Base-by-base conservation (phyloP, 1,139 yeast species). In the Protomyces macrosporus region DNA sequence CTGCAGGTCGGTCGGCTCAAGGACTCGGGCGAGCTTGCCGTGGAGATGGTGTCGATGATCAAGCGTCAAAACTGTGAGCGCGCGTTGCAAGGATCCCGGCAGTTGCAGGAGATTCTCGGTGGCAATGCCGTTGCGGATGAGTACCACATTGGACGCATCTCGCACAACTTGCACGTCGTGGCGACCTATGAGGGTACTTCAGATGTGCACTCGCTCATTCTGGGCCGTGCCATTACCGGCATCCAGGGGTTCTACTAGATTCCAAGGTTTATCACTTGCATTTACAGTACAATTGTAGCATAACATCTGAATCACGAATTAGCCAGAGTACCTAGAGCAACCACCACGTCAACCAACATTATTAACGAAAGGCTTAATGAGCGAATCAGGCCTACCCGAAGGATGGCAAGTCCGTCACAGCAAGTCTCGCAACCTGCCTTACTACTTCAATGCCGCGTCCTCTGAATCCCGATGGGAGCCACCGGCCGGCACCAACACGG, bases 381-480 rank as follows among this genome's bases (percentile, higher is more conserved):
- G 53, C 50, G 62, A 58, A n/a, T 58, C 95, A 32, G 98, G 98
- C 12, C 81, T 93, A 65, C 97, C 97, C 40, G 79, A 81, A 36
- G 86, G 88, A 64, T 93, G 98, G 98, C 84, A 86, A 55, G 82
- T 93, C 57, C 81, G 85, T 66, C 82, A 84, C 64, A 90, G 97
- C 45, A 84, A 85, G 68, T 86, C 95, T 10, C 90, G 90, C 72
- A 84, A 88, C 71, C 82, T 89, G 70, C 97, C 93, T 67, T 93
- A 93, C 76, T 93, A 79, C 75, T 66, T 55, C 57, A 61, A 66
- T 42, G 56, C 65, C 7, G 53, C 55, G 36, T 61, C 67, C 1
- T 39, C 58, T 23, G 86, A 86, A 71, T 87, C 97, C 0, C 81
- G 85, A 45, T 93, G 98, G 98, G 95, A 87, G 66, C 87, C 96